Percentiles rank a stretch among this genome's conserved stretches.
phyloP scores from a whole-genome alignment of 306 rosid genomes.

The Cucurbita argyrosperma region DNA sequence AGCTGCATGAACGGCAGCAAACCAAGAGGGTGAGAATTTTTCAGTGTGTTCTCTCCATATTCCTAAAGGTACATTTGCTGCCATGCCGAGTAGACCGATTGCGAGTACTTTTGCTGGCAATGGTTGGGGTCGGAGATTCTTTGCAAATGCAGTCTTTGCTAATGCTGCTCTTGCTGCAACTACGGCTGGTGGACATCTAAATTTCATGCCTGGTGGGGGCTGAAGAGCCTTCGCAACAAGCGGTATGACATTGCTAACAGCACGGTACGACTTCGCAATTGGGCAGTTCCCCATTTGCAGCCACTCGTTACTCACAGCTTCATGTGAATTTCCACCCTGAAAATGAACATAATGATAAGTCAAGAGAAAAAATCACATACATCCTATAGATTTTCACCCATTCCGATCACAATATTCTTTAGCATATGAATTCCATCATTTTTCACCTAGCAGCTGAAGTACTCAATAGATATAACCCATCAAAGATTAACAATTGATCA shows the following conservation, averaged over 20 bases:
- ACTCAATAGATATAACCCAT: neutral
- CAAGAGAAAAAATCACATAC: neutral
- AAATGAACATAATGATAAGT: slow-evolving; percentile 7
- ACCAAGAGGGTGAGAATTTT: slow-evolving; percentile 92
- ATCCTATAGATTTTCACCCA: neutral
- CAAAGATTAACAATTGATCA: neutral
- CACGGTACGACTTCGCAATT: slow-evolving; percentile 82
- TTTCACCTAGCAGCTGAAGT: neutral
- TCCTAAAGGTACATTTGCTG: slow-evolving; percentile 88
- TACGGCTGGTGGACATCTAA: slow-evolving; percentile 60
- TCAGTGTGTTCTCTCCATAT: slow-evolving; percentile 93
- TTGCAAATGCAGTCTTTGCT: slow-evolving; percentile 72
- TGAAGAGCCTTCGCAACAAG: slow-evolving; percentile 80
- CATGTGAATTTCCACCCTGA: slow-evolving; percentile 67
- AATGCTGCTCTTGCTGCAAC: slow-evolving; percentile 92
- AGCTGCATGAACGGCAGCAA: slow-evolving; percentile 89
- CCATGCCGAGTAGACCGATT: slow-evolving; percentile 88
- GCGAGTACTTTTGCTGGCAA: slow-evolving; percentile 84
- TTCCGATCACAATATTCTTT: neutral
- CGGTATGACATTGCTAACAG: slow-evolving; percentile 73
- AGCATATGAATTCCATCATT: neutral
- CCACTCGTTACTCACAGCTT: slow-evolving; percentile 77
- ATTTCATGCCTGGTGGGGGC: slow-evolving; percentile 72
- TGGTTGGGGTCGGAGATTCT: slow-evolving; percentile 88
- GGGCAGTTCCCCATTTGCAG: slow-evolving; percentile 82